A percentile compares a stretch with the other conserved stretches of the same genome.
Evolutionary conservation across 2,329 filamentous ascomycete species (phyloP).

Genomic region (Exutisphaerella laricina): DNA sequence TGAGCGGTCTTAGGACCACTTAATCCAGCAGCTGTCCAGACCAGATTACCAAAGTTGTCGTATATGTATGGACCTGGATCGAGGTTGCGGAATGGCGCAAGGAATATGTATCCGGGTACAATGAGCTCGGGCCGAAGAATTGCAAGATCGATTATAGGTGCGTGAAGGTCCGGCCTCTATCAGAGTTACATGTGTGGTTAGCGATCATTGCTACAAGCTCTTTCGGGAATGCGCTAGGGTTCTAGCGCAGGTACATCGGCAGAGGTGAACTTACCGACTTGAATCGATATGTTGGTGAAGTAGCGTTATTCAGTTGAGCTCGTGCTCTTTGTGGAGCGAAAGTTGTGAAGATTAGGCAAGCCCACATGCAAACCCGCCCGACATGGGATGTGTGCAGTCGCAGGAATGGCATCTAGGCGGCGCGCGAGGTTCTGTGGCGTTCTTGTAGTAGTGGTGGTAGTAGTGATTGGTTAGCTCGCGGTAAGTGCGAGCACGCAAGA

Average conservation of each 20-base stretch:
- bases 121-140: constrained; percentile 33
- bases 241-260: constrained; percentile 4
- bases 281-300: constrained; percentile 34
- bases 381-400: not conserved
- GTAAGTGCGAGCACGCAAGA: constrained; percentile 13
- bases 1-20: constrained; percentile 47
- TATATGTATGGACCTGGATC: constrained; percentile 50
- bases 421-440: not conserved
- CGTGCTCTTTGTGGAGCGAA: constrained; percentile 9
- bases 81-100: constrained; percentile 46
- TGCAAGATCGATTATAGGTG: constrained; percentile 33
- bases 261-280: constrained; percentile 28
- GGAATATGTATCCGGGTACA: constrained; percentile 47
- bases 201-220: constrained; percentile 8
- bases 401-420: not conserved
- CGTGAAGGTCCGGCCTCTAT: constrained; percentile 37
- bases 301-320: constrained; percentile 31
- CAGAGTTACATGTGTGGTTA: constrained; percentile 5
- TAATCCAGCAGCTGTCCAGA: constrained; percentile 47
- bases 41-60: constrained; percentile 46
- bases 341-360: constrained; percentile 2
- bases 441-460: too few relatives aligned
- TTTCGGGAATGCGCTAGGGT: too few relatives aligned
- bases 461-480: too few relatives aligned
- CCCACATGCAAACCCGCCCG: not conserved